Evolutionary conservation across 1,284 basidiomycete genomes (phyloP).

Genomic region (Vanrija pseudolonga): DNA sequence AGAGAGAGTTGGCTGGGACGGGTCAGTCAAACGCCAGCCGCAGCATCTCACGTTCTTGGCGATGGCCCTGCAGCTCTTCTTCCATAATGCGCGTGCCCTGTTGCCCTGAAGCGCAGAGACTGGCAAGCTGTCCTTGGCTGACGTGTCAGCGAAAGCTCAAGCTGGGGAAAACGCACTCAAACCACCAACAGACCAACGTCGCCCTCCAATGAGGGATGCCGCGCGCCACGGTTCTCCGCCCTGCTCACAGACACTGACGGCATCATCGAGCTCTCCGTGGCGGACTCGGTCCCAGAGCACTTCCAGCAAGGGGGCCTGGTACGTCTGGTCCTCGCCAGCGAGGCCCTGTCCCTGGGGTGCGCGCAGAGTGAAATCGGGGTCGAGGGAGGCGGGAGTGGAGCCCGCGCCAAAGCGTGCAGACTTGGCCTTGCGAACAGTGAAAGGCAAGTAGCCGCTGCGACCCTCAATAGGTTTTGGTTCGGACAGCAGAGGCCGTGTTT

Average conservation of each 20-base stretch:
- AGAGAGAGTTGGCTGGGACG: constrained; percentile 60
- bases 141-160: not conserved
- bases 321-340: constrained; percentile 45
- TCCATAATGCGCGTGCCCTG: constrained; percentile 73
- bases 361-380: constrained; percentile 46
- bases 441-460: constrained; percentile 43
- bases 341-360: constrained; percentile 37
- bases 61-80: constrained; percentile 70
- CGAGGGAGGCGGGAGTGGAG: constrained; percentile 26
- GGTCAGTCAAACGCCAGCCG: not conserved
- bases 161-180: constrained; percentile 27
- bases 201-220: constrained; percentile 49
- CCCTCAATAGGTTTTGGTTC: constrained; percentile 39
- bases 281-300: constrained; percentile 43
- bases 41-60: constrained; percentile 63
- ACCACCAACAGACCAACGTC: constrained; percentile 44
- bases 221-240: constrained; percentile 83
- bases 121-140: constrained; percentile 50
- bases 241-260: constrained; percentile 74
- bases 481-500: constrained; percentile 35
- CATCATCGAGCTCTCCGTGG: constrained; percentile 71
- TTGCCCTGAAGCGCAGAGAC: constrained; percentile 56
- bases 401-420: constrained; percentile 15
- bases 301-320: constrained; percentile 40
- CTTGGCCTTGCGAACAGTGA: constrained; percentile 38